These are phyloP conservation scores for Neopestalotiopsis sp. DNA, from an alignment of 2,329 filamentous ascomycete genomes.

Conservation along the genomic window DNA sequence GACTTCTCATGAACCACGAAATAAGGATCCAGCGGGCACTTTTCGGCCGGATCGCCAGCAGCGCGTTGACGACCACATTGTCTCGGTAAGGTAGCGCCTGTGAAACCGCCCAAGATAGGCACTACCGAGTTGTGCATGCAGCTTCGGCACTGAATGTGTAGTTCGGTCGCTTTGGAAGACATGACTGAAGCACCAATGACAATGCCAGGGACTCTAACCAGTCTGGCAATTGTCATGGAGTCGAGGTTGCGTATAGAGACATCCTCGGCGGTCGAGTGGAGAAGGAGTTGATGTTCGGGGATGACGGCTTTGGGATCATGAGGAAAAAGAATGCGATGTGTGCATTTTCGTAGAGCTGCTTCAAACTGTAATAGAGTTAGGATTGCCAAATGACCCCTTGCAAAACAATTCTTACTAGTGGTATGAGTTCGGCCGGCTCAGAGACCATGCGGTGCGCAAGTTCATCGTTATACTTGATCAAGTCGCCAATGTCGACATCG, in stretches of 20 bases:
- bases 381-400: neutral
- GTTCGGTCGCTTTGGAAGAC: slow-evolving; percentile 89
- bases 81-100: slow-evolving; percentile 83
- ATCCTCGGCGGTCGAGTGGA: slow-evolving; percentile 89
- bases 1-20: slow-evolving; percentile 95
- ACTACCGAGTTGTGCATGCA: slow-evolving; percentile 77
- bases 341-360: slow-evolving; percentile 85
- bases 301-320: slow-evolving; percentile 69
- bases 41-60: slow-evolving; percentile 70
- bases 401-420: slow-evolving; percentile 66
- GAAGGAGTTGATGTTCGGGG: slow-evolving; percentile 90
- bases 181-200: slow-evolving; percentile 97
- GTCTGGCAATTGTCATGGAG: slow-evolving; percentile 87
- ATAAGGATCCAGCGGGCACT: slow-evolving; percentile 93
- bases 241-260: slow-evolving; percentile 94
- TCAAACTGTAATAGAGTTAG: slow-evolving; percentile 71
- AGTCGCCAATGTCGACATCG: slow-evolving; percentile 92
- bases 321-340: slow-evolving; percentile 90
- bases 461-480: slow-evolving; percentile 96
- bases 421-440: slow-evolving; percentile 91
- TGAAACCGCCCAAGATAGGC: slow-evolving; percentile 82
- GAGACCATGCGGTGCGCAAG: slow-evolving; percentile 87
- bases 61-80: slow-evolving; percentile 70
- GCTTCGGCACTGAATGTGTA: slow-evolving; percentile 87
- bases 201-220: slow-evolving; percentile 97